Conservation (phyloP, 1,284 basidiomycete species). For the Erythrobasidium hasegawianum region DNA sequence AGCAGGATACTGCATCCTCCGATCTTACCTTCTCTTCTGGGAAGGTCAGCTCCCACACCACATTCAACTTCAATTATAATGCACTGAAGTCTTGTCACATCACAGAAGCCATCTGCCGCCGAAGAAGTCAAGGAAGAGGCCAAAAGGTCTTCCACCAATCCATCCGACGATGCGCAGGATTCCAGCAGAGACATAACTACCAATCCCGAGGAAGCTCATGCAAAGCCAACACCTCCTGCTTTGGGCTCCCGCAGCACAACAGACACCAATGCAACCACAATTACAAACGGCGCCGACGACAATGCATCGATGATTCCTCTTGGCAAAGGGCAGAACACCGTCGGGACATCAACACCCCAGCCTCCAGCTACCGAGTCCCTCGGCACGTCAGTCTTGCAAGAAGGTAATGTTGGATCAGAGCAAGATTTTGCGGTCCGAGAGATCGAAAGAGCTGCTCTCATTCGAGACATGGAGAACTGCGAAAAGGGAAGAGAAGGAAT, state of each 20-base stretch:
- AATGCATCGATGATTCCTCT: constrained; percentile 33
- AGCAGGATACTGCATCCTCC: background rate
- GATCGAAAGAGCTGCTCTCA: background rate
- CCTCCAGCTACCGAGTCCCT: background rate
- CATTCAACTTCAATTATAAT: too few relatives aligned
- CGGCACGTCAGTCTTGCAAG: background rate
- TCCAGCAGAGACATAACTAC: constrained; percentile 15
- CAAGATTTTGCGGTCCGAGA: background rate
- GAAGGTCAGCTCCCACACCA: background rate
- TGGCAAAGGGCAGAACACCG: constrained; percentile 22
- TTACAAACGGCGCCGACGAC: constrained; percentile 24
- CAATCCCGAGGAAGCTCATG: constrained; percentile 29
- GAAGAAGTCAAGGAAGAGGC: constrained; percentile 31
- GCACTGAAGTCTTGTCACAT: too few relatives aligned
- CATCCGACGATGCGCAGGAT: background rate
- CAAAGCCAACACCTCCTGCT: constrained; percentile 1
- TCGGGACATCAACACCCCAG: background rate
- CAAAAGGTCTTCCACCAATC: background rate
- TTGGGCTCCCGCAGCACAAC: background rate
- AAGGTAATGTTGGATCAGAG: background rate
- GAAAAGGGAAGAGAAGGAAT: constrained; percentile 1
- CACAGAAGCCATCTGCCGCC: constrained; percentile 2
- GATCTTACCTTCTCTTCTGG: background rate
- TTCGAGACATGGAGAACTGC: background rate
- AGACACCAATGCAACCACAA: background rate